A percentile compares a stretch with the other conserved stretches of the same genome.
Conservation (phyloP, 225 moss, liverwort and hornwort genomes). For the Bryum argenteum region DNA sequence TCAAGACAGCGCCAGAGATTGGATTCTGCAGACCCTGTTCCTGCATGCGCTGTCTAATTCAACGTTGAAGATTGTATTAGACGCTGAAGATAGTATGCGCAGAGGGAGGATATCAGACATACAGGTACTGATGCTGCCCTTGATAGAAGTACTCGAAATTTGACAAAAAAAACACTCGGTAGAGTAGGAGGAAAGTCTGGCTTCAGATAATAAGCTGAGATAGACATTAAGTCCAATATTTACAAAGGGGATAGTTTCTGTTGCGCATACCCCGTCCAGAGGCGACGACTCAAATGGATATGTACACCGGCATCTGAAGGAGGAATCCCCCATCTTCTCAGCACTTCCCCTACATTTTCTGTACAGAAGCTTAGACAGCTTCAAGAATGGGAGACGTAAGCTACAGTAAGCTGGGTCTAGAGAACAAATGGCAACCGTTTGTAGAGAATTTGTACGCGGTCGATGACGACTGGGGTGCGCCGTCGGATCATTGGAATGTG, state of each 20-base stretch:
- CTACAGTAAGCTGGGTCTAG: conserved; percentile 5
- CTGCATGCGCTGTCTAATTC: not conserved
- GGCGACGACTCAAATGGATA: conserved; percentile 36
- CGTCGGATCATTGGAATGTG: not conserved
- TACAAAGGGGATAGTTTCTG: conserved; percentile 41
- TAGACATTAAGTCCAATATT: conserved; percentile 29
- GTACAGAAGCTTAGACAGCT: conserved; percentile 37
- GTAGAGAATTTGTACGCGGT: not conserved
- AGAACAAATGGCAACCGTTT: not conserved
- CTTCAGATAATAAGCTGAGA: conserved; percentile 31
- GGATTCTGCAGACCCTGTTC: too few relatives aligned
- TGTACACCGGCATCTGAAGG: conserved; percentile 37
- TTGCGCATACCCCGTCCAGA: conserved; percentile 25
- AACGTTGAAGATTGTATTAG: not conserved
- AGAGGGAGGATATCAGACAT: not conserved
- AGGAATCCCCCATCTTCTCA: conserved; percentile 45
- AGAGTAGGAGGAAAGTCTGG: conserved; percentile 6
- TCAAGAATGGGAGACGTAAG: conserved; percentile 35
- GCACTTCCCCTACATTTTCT: conserved; percentile 19
- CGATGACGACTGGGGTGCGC: not conserved
- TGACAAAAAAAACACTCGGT: too few relatives aligned
- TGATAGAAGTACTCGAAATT: too few relatives aligned
- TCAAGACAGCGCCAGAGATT: not conserved
- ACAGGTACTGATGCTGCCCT: too few relatives aligned
- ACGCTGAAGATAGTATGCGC: too few relatives aligned